Base-by-base conservation (phyloP, 768 basidiomycete species). In the Mycena albidolilacea region DNA sequence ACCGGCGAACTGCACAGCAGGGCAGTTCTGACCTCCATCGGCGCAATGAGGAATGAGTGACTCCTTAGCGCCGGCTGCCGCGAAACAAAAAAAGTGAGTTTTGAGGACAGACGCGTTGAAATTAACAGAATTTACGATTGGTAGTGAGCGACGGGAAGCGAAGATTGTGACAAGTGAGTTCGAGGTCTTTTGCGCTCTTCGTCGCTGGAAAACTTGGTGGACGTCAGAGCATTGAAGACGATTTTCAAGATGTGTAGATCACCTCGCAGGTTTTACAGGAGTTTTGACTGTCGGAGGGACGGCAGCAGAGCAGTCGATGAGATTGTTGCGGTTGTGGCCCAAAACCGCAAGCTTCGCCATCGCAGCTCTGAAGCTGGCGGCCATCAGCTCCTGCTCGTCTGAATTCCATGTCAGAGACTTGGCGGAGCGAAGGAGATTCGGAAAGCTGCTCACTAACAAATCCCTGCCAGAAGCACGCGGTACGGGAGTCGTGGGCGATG, bases 401-500 rank as follows among this genome's bases (percentile, higher is more conserved):
- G 30, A 55, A 30, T n/a, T 21, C 1, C 17, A 15, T 15, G 50
- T 21, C n/a, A 52, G 11, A 21, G 7, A 52, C 11, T 9, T 8
- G 19, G 7, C 7, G 5, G 50, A 21, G 7, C 17, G 12, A 52
- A 52, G 19, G 19, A 23, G 8, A 52, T 19, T 52, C 50, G 8
- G n/a, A 52, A 52, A 21, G 19, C 7, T 9, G 65, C 54, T 17
- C 52, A 71, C 70, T 43, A n/a, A 71, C 70, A 41, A 71, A 71
- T 37, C 55, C 64, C 35, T 67, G 76, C 79, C 77, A 79, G 72
- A 77, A 74, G 69, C 76, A 79, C 48, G 77, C 77, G n/a, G 77
- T 79, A 30, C 75, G 48, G 19, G 71, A n/a, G 54, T 79, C 77
- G n/a, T 73, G 75, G 17, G 78, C 71, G 37, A 81, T 62, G 37